Base-by-base conservation (phyloP, 2,329 filamentous ascomycete genomes). In the Tolypocladium album region DNA sequence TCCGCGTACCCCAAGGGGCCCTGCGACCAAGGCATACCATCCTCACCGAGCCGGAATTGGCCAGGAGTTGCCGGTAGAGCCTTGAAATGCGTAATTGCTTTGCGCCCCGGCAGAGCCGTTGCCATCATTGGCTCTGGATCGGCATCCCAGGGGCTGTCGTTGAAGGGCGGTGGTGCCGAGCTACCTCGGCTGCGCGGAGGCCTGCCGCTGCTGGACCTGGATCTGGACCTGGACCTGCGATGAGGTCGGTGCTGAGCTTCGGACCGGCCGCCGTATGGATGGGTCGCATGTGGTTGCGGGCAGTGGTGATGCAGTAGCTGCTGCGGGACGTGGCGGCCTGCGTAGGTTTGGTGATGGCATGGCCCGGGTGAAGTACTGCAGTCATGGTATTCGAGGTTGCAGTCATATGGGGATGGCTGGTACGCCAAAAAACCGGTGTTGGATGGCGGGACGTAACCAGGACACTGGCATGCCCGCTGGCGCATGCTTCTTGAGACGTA, bases 111-210 rank as follows among this genome's bases (percentile, higher is more conserved):
- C 31, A 68, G 66, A 34, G 68, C 68, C 11, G 69, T 64, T 11
- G 66, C 69, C 8, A 65, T 61, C 31, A 71, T 67, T 6, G 70
- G 64, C 38, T 68, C 69, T 4, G 69, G 65, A 22, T 70, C 68
- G 6, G 72, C 70, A 59, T 80, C 75, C 79, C 79, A 81, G 0
- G 76, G 78, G 60, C 74, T 78, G 27, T 77, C 75, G 55, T 76
- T 78, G 55, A 78, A 68, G 0, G 76, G 77, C 3, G 80, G 78
- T 17, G 79, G 79, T 8, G 79, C 80, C 4, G 80, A 82, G 34
- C 71, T 73, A 31, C 79, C 79, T 38, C 80, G 74, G 61, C 20
- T 36, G 27, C 50, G 27, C 4, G 50, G 34, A 31, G 31, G 17
- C 9, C 17, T 36, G 50, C n/a, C 5, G 27, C 27, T 36, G 17